phyloP scores from a whole-genome alignment of 2,329 filamentous ascomycete genomes.

The Penicillium brevicompactum region DNA sequence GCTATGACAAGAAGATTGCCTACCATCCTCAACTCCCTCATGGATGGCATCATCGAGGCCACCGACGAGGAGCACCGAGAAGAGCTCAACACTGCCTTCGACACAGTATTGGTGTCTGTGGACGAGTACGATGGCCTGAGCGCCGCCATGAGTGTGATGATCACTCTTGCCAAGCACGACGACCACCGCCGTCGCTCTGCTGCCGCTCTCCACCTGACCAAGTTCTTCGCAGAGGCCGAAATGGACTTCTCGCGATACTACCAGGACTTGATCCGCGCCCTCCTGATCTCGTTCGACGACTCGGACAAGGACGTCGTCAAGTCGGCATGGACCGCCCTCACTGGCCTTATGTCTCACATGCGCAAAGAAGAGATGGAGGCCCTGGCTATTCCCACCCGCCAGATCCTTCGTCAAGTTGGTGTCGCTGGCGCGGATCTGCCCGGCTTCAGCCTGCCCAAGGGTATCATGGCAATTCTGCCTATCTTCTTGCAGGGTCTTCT shows the following conservation, averaged over 20 bases:
- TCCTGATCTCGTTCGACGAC: slow-evolving; percentile 92
- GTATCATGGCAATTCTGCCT: slow-evolving; percentile 91
- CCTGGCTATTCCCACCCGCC: slow-evolving; percentile 80
- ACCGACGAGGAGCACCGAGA: slow-evolving; percentile 72
- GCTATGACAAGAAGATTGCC: slow-evolving; percentile 90
- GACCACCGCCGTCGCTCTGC: slow-evolving; percentile 81
- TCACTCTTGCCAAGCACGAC: slow-evolving; percentile 85
- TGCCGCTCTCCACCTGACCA: slow-evolving; percentile 77
- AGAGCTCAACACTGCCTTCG: slow-evolving; percentile 80
- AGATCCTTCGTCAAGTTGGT: slow-evolving; percentile 84
- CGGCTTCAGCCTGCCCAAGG: slow-evolving; percentile 90
- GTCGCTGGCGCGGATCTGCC: slow-evolving; percentile 81
- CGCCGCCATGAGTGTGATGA: slow-evolving; percentile 90
- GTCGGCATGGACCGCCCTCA: slow-evolving; percentile 83
- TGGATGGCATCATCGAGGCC: slow-evolving; percentile 81
- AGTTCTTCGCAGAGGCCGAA: slow-evolving; percentile 78
- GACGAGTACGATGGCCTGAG: slow-evolving; percentile 97
- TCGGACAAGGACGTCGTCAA: slow-evolving; percentile 81
- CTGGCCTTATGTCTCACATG: slow-evolving; percentile 81
- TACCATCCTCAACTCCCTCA: slow-evolving; percentile 86
- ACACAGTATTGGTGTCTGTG: slow-evolving; percentile 86
- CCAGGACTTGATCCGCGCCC: slow-evolving; percentile 86
- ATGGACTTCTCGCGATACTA: slow-evolving; percentile 96
- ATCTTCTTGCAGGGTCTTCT: slow-evolving; percentile 98
- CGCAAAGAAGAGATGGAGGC: slow-evolving; percentile 98